Evolutionary conservation across 1,139 yeast species (phyloP), one percentile per base, ranked within the genome.

Genomic region (Meyerozyma athensensis): DNA sequence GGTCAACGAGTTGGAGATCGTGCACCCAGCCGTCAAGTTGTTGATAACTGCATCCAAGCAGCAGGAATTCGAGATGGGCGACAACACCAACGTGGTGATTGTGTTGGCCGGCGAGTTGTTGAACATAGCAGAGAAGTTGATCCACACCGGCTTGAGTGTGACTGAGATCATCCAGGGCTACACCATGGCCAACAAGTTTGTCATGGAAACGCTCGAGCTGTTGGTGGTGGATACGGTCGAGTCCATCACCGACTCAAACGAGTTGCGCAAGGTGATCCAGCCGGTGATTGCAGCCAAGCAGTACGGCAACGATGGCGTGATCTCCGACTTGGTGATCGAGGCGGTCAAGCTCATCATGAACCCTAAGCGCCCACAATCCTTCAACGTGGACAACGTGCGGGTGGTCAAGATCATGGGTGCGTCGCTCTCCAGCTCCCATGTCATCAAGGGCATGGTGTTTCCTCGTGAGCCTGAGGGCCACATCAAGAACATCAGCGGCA

Each of bases 371-470:
- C 75, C 79, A n/a, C 56, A 57, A 34, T 58, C 61, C 30, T 90
- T 90, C 70, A 92, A 90, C 58, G 92, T 92, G 41, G 98, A 92
- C 58, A 84, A 89, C 40, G 77, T 92, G 44, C 80, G 98, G 59
- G 97, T 92, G 21, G 98, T 92, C 36, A 92, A 92, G 65, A 84
- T 92, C 50, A 86, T 92, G 96, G 98, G 98, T 42, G 75, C 95
- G 17, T 74, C 94, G 39, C 69, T 94, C 50, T 65, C 71, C 24
- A 74, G 75, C 49, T 84, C 95, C 7, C 74, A 75, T 50, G 98
- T 94, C 39, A 71, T 94, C 49, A 86, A 86, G 63, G 98, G 98
- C 49, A 92, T 92, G 98, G 97, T 94, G 30, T 92, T 94, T 73
- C 95, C 96, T 50, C 77, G 95, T 54, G 96, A 89, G 60, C 97